Base-by-base conservation (phyloP, 2,329 filamentous ascomycete species). In the Acephala macrosclerotiorum region DNA sequence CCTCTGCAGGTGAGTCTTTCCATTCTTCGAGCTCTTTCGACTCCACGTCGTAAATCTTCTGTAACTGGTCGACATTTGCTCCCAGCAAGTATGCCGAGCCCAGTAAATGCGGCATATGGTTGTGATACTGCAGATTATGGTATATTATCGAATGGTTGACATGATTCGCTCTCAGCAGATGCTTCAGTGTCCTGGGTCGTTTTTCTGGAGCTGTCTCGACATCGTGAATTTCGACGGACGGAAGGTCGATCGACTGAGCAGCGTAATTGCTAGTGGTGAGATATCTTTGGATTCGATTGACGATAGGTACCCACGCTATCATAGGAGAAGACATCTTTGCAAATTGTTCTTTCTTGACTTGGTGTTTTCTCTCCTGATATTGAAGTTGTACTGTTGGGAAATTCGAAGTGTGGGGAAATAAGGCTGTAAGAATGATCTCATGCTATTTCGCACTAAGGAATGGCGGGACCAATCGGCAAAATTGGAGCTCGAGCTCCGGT, bases 161-260 rank as follows among this genome's bases (percentile, higher is more conserved):
- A 80, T 99, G 96, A 77, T 98, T 98, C 60, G 94, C 90, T 78
- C 92, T 93, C 67, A 99, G 79, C 16, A 99, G 83, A 79, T 98
- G 94, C 81, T 97, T 97, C 68, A 99, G 84, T 22, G 92, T 92
- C 67, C 95, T 85, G 20, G 91, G 89, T 64, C 91, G 85, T 77
- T 93, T 95, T 75, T 96, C 93, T 9, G 89, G 85, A 57, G 89
- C 85, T 5, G 90, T 91, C 80, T 98, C 95, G 73, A 97, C 86
- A 77, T 91, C 87, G 79, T 96, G 89, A 64, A 93, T 84, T 69
- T 91, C 83, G 63, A 95, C 89, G 0, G 91, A 82, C 9, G 91
- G 84, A 7, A 97, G 76, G 60, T 83, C 74, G 72, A 89, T 85
- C 57, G 80, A 77, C 62, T 76, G 75, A 18, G 77, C 53, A 6